Conservation (phyloP, 108 stramenopile species). For the Schizochytrium sp. region DNA sequence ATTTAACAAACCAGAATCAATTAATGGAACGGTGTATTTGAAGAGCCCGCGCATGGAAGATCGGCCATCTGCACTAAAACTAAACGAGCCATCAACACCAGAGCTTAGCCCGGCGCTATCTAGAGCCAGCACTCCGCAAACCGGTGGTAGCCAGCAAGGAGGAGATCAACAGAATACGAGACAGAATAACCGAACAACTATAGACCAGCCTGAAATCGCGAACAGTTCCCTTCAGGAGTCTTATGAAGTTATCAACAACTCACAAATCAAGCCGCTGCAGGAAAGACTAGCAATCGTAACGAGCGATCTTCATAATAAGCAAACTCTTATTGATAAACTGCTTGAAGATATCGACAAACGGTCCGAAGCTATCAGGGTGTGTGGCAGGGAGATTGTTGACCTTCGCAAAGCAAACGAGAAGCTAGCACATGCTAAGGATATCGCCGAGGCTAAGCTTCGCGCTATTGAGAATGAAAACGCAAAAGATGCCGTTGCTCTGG, state of each 20-base stretch:
- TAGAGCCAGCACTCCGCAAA: too few species aligned
- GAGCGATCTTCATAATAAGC: slow-evolving; percentile 24
- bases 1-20: too few species aligned
- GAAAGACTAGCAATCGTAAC: slow-evolving; percentile 25
- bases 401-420: slow-evolving; percentile 11
- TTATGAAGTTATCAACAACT: background rate
- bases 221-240: background rate
- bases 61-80: too few species aligned
- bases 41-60: too few species aligned
- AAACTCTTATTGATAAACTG: slow-evolving; percentile 25
- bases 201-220: too few species aligned
- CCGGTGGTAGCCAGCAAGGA: too few species aligned
- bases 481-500: slow-evolving; percentile 8
- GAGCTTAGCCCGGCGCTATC: too few species aligned
- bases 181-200: too few species aligned
- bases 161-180: too few species aligned
- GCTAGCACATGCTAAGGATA: background rate
- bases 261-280: background rate
- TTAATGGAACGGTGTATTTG: too few species aligned
- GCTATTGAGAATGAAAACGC: background rate
- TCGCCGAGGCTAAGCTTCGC: background rate
- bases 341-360: slow-evolving; percentile 39
- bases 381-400: slow-evolving; percentile 44
- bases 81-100: too few species aligned
- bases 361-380: slow-evolving; percentile 11